Base-by-base conservation (phyloP, 1,284 basidiomycete species). In the Psilocybe mexicana region DNA sequence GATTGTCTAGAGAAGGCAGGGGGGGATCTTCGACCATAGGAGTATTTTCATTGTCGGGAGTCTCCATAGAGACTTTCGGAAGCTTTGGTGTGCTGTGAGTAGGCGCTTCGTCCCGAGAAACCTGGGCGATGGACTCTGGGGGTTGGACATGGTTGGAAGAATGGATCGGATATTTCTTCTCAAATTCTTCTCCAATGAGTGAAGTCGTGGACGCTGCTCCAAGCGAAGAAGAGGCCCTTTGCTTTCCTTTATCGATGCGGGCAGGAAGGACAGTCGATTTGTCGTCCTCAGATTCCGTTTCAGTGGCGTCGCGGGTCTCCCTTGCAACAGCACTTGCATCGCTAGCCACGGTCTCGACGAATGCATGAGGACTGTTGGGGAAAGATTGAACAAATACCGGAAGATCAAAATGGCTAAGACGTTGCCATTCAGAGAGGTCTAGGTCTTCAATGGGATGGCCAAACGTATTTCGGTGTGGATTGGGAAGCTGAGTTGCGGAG, bases 351-450 rank as follows among this genome's bases (percentile, higher is more conserved):
- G 79, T 75, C 69, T 88, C 87, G 23, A 89, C 82, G 67, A 82
- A 88, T 4, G 83, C 87, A 70, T 87, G 86, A 5, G 83, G 80
- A 48, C 75, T 77, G 35, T 69, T 69, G 35, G 72, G 58, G 49
- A 54, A 38, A 23, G 59, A 50, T 11, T 67, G 58, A n/a, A 69
- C 36, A 56, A 76, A 79, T 7, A 69, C 72, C 48, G 72, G 71
- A 1, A 70, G 38, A 36, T 58, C 62, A 45, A 58, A 77, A 49
- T 51, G 63, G 3, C 73, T 75, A 8, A 79, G 66, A 50, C 73
- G 74, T 65, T 88, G 83, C 88, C 88, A 91, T 33, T 86, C 87
- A 48, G 84, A 68, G 43, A 66, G 63, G 25, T 85, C 85, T 60
- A 85, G 82, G 48, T 55, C 78, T 12, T 30, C 38, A 30, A 14